These are phyloP conservation scores for Nicotiana obtusifolia DNA, from an alignment of 257 asterid species.

Conservation along the genomic window DNA sequence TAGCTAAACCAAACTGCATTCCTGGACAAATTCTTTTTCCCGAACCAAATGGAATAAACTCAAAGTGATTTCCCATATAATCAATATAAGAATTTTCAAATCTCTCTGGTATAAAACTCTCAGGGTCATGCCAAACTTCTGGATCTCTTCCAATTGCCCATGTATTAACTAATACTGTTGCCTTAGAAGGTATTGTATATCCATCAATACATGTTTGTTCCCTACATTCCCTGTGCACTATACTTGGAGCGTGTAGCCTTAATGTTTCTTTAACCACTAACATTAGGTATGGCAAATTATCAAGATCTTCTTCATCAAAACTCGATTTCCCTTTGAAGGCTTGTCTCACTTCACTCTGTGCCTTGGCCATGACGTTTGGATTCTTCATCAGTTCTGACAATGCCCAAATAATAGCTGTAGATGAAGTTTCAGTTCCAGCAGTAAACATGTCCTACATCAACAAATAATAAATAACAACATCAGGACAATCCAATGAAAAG, in stretches of 20 bases:
- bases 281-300: conserved; percentile 1
- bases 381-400: neutral
- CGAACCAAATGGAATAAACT: neutral
- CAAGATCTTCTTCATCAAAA: conserved; percentile 6
- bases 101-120: neutral
- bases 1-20: conserved; percentile 1
- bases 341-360: neutral
- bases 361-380: neutral
- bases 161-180: conserved; percentile 11
- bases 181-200: conserved; percentile 10
- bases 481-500: neutral
- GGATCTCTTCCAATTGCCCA: conserved; percentile 12
- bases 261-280: neutral
- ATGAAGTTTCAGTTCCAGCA: conserved; percentile 16
- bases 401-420: conserved; percentile 10
- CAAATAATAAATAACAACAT: neutral
- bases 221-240: neutral
- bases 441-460: conserved; percentile 11
- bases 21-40: neutral
- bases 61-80: neutral
- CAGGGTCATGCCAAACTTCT: neutral
- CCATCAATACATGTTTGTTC: conserved; percentile 2
- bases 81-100: neutral
- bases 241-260: conserved; percentile 16
- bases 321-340: neutral